Conservation (phyloP, 768 basidiomycete genomes). For the Rhizopogon vesiculosus region DNA sequence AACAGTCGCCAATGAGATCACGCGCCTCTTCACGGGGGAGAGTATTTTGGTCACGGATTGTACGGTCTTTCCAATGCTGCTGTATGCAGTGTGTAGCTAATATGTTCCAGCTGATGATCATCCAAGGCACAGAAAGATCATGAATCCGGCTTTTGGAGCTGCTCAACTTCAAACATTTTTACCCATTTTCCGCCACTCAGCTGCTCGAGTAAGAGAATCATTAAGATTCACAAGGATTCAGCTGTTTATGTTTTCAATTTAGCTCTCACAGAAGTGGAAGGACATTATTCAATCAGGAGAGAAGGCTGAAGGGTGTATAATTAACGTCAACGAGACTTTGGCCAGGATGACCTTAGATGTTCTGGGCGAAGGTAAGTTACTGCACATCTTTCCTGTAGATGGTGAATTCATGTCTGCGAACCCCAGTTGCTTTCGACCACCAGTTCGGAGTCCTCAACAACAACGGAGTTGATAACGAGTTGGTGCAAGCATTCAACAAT, state of each 20-base stretch:
- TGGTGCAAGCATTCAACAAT: slow-evolving; percentile 11
- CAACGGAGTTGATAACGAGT: slow-evolving; percentile 6
- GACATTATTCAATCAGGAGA: slow-evolving; percentile 10
- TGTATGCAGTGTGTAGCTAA: not conserved
- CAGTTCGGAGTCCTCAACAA: slow-evolving; percentile 15
- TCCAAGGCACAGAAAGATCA: slow-evolving; percentile 24
- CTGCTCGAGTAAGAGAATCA: slow-evolving; percentile 9
- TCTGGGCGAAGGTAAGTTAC: slow-evolving; percentile 21
- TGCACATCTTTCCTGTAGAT: not conserved
- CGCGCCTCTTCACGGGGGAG: slow-evolving; percentile 16
- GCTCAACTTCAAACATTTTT: slow-evolving; percentile 21
- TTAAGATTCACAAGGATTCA: not conserved
- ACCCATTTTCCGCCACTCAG: slow-evolving; percentile 18
- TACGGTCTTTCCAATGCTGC: slow-evolving; percentile 1
- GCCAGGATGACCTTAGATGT: slow-evolving; percentile 21
- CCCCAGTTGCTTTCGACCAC: slow-evolving; percentile 19
- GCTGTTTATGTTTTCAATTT: not conserved
- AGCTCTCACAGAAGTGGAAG: slow-evolving; percentile 20
- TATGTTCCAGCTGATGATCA: slow-evolving; percentile 14
- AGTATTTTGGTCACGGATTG: slow-evolving; percentile 16
- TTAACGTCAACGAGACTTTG: slow-evolving; percentile 19
- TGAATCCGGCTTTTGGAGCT: slow-evolving; percentile 24
- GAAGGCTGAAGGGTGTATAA: slow-evolving; percentile 2
- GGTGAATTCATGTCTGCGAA: not conserved
- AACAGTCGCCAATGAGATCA: slow-evolving; percentile 3